These are phyloP conservation scores for Stenogyne calaminthoides DNA, from an alignment of 305 asterid genomes.

Conservation along the genomic window DNA sequence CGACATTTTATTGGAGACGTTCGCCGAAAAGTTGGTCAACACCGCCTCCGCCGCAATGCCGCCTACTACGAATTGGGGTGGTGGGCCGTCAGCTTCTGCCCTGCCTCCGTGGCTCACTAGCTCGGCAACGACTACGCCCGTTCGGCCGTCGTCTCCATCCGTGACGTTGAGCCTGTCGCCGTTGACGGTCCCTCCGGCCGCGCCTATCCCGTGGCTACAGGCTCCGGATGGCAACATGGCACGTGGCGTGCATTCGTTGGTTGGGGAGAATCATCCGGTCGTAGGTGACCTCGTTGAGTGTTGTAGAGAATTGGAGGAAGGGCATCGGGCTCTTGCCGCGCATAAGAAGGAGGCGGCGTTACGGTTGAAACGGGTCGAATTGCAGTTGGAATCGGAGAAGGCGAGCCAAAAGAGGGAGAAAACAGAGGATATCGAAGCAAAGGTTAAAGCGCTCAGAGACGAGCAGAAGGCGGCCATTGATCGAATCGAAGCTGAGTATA, in stretches of 20 bases:
- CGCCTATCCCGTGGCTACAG: slow-evolving; percentile 61
- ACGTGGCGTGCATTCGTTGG: slow-evolving; percentile 21
- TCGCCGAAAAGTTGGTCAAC: slow-evolving; percentile 64
- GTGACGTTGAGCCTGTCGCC: slow-evolving; percentile 79
- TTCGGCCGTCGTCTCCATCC: slow-evolving; percentile 62
- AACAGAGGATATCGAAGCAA: slow-evolving; percentile 76
- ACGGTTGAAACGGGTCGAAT: slow-evolving; percentile 78
- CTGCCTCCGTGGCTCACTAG: slow-evolving; percentile 88
- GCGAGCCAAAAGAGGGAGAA: slow-evolving; percentile 71
- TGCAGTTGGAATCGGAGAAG: slow-evolving; percentile 88
- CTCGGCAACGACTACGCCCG: slow-evolving; percentile 38
- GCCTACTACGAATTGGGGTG: slow-evolving; percentile 47
- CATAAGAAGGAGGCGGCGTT: slow-evolving; percentile 87
- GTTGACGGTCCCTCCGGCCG: slow-evolving; percentile 37
- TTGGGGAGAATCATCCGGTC: slow-evolving; percentile 37
- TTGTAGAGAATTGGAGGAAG: slow-evolving; percentile 81
- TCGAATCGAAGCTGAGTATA: slow-evolving; percentile 70
- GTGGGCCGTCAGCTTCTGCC: slow-evolving; percentile 42
- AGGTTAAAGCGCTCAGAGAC: slow-evolving; percentile 69
- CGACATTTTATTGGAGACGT: slow-evolving; percentile 53
- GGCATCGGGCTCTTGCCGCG: slow-evolving; percentile 68
- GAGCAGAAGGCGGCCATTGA: slow-evolving; percentile 68
- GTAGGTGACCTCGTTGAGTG: slow-evolving; percentile 64
- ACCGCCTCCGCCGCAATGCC: slow-evolving; percentile 37
- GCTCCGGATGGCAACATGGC: slow-evolving; percentile 12